phyloP scores from a whole-genome alignment of 2,329 filamentous ascomycete species.

The Phyllosticta citribraziliensis region DNA sequence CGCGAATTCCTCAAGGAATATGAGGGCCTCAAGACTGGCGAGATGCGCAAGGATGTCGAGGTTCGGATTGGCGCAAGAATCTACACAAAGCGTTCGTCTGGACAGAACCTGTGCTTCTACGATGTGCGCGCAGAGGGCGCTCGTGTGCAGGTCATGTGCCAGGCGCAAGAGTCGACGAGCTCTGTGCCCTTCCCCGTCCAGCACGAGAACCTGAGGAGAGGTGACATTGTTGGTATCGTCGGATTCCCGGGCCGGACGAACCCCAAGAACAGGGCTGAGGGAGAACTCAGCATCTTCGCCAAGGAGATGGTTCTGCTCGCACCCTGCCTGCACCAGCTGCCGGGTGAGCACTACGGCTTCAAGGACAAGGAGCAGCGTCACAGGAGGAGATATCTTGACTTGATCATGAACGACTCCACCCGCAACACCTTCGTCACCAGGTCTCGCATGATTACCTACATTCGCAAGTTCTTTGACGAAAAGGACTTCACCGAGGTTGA shows the following conservation, averaged over 20 bases:
- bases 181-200: conserved; percentile 70
- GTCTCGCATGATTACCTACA: conserved; percentile 78
- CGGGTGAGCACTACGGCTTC: conserved; percentile 86
- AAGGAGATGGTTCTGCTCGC: conserved; percentile 76
- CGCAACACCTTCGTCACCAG: conserved; percentile 77
- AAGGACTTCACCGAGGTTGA: conserved; percentile 89
- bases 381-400: conserved; percentile 86
- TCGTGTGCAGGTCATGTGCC: conserved; percentile 86
- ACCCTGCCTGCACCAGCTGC: conserved; percentile 83
- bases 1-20: conserved; percentile 71
- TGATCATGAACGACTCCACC: conserved; percentile 90
- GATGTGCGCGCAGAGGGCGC: conserved; percentile 67
- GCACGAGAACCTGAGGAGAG: conserved; percentile 79
- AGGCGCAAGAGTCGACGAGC: conserved; percentile 66
- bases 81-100: conserved; percentile 64
- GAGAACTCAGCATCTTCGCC: conserved; percentile 90
- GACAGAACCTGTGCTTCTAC: conserved; percentile 85
- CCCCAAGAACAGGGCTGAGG: conserved; percentile 79
- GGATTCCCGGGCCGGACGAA: conserved; percentile 78
- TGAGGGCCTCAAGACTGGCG: conserved; percentile 75
- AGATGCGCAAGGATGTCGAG: conserved; percentile 64
- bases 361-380: conserved; percentile 91
- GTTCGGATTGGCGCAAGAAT: conserved; percentile 77
- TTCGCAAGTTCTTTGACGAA: conserved; percentile 80
- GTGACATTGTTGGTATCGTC: conserved; percentile 84